These are phyloP conservation scores for Calonectria leucothoes DNA, from an alignment of 2,329 filamentous ascomycete genomes.

Conservation along the genomic window DNA sequence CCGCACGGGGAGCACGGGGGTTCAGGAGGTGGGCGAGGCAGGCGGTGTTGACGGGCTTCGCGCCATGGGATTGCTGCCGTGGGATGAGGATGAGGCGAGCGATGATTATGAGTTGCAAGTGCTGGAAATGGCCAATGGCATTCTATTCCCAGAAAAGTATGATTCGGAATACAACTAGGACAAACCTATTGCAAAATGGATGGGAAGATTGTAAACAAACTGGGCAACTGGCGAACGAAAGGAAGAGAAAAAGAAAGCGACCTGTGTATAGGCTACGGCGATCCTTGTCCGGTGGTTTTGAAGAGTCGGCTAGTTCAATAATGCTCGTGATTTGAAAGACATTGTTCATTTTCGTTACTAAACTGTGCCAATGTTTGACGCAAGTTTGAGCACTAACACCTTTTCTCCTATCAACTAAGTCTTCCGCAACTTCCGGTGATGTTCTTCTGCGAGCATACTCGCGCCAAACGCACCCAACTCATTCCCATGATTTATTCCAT, in stretches of 20 bases:
- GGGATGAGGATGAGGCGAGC: constrained; percentile 51
- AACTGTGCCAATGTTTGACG: constrained; percentile 31
- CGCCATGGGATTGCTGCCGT: constrained; percentile 55
- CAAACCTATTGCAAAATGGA: not conserved
- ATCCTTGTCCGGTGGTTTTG: no score
- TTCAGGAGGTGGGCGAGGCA: constrained; percentile 52
- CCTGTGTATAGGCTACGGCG: no score
- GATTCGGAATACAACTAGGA: constrained; percentile 34
- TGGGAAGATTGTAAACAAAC: not conserved
- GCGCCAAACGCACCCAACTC: not conserved
- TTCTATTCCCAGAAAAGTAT: constrained; percentile 55
- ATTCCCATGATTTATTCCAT: not conserved
- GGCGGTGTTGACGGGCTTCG: constrained; percentile 54
- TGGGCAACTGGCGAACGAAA: not conserved
- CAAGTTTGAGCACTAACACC: constrained; percentile 23
- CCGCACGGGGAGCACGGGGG: constrained; percentile 49
- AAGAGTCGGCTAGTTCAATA: not conserved
- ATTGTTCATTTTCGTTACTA: not conserved
- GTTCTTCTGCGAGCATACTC: not conserved
- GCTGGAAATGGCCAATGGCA: constrained; percentile 51
- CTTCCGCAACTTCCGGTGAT: not conserved
- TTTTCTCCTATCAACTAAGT: constrained; percentile 26
- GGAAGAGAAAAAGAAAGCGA: no score
- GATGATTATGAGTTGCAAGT: constrained; percentile 49
- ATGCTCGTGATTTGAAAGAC: not conserved